phyloP scores from a whole-genome alignment of 495 filamentous ascomycete genomes.

The Aspergillus cristatus region DNA sequence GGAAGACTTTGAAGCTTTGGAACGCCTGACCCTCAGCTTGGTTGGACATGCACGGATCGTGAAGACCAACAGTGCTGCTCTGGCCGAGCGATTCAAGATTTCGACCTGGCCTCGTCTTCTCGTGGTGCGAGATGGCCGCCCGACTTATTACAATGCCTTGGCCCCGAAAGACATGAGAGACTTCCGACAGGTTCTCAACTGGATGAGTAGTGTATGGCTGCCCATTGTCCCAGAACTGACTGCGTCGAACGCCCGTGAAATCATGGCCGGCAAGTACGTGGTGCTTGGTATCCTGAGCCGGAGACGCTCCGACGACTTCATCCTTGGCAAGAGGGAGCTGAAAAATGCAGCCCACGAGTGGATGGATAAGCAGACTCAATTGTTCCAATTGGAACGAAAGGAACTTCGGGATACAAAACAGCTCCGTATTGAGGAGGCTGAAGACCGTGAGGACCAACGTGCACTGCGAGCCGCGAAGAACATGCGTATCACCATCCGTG shows the following conservation, averaged over 20 bases:
- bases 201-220: slow-evolving; percentile 95
- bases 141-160: slow-evolving; percentile 78
- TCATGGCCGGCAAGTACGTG: slow-evolving; percentile 89
- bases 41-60: slow-evolving; percentile 88
- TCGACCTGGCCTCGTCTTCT: slow-evolving; percentile 88
- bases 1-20: slow-evolving; percentile 85
- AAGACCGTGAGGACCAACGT: slow-evolving; percentile 85
- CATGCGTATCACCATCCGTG: slow-evolving; percentile 81
- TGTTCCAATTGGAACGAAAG: slow-evolving; percentile 84
- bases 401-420: slow-evolving; percentile 92
- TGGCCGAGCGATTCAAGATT: slow-evolving; percentile 81
- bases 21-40: slow-evolving; percentile 73
- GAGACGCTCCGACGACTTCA: slow-evolving; percentile 69
- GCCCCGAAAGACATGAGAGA: slow-evolving; percentile 87
- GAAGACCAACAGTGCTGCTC: slow-evolving; percentile 65
- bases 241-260: slow-evolving; percentile 79
- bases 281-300: slow-evolving; percentile 84
- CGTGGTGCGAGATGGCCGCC: slow-evolving; percentile 78
- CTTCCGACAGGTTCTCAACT: slow-evolving; percentile 64
- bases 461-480: slow-evolving; percentile 82
- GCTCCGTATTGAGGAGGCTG: slow-evolving; percentile 88
- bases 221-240: slow-evolving; percentile 96
- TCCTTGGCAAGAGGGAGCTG: slow-evolving; percentile 71
- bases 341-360: slow-evolving; percentile 93
- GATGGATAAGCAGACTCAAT: slow-evolving; percentile 89